Evolutionary conservation across 2,329 filamentous ascomycete genomes (phyloP), one percentile per base, ranked within the genome.

Genomic region (Phyllosticta capitalensis): DNA sequence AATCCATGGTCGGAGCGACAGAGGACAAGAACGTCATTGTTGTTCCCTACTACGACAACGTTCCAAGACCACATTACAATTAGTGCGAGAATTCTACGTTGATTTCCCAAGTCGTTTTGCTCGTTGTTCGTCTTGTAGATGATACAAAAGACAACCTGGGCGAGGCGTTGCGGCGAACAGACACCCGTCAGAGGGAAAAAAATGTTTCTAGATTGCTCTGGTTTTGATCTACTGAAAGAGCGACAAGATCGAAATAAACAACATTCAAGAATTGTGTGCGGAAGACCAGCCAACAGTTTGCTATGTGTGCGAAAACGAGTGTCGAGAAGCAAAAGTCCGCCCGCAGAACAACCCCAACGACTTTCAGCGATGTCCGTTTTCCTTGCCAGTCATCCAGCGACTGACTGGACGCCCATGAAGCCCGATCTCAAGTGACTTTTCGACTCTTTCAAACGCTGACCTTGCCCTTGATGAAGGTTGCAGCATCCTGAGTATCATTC

Each of bases 11-110:
- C n/a, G 73, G 73, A 2, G 66, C 68, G 61, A 76, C 74, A 3
- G 68, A 72, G 12, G 73, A 77, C 65, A 68, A 69, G 52, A 67
- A 76, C 62, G 70, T 74, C 33, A 76, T 79, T 61, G 76, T 78
- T 24, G 75, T 79, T 57, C 76, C 76, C 2, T 79, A 79, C 62
- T 78, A 79, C 64, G 75, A 78, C 58, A 79, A 79, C 63, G 66
- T 78, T 22, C 76, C 75, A 0, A 65, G 74, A 54, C 67, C 70
- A 21, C 67, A 65, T 55, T 68, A 67, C 53, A 68, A 1, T 1
- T 38, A 38, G 17, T 5, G 30, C 10, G 10, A 12, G 17, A 14
- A 9, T 38, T 17, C 2, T 12, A 17, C 12, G 10, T 38, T n/a
- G n/a, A n/a, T n/a, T n/a, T n/a, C n/a, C n/a, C n/a, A n/a, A 12